Evolutionary conservation across 495 filamentous ascomycete genomes (phyloP), one percentile per base, ranked within the genome.

Genomic region (Geopyxis carbonaria): DNA sequence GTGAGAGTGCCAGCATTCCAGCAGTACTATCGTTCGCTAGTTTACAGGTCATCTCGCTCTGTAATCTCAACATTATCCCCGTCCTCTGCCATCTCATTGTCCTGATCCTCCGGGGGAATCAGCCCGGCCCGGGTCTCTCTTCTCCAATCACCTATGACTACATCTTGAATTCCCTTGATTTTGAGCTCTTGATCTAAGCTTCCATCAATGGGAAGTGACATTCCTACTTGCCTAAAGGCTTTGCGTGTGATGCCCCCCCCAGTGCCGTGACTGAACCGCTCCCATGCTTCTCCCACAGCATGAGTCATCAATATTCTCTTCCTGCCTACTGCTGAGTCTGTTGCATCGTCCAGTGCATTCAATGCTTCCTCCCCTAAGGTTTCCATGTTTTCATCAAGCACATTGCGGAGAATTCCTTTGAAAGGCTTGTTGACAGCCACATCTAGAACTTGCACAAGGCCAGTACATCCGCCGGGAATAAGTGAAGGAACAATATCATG

Each of bases 341-440:
- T n/a, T n/a, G n/a, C n/a, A n/a, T n/a, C n/a, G n/a, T n/a, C n/a
- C n/a, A n/a, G n/a, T n/a, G n/a, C n/a, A n/a, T n/a, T n/a, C n/a
- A n/a, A n/a, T n/a, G n/a, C n/a, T n/a, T n/a, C n/a, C n/a, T n/a
- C n/a, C n/a, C n/a, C n/a, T n/a, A n/a, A n/a, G n/a, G n/a, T n/a
- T 28, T 27, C 3, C 4, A 48, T 15, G 18, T 9, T 9, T 1
- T 43, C 7, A 34, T 47, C 29, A 11, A 40, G 13, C n/a, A 31
- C 8, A 18, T 43, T 21, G 11, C 13, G 21, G 13, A 42, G 11
- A 21, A 22, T 5, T 45, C 24, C 30, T 15, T 41, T 45, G 13
- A 45, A 41, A 2, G 20, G 28, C 20, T 39, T 30, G 28, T 45
- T 48, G 19, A 48, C 31, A 19, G 16, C 10, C 4, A 38, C 30